Evolutionary conservation across 495 filamentous ascomycete species (phyloP), one percentile per base, ranked within the genome.

Genomic region (Aspergillus funiculosus): DNA sequence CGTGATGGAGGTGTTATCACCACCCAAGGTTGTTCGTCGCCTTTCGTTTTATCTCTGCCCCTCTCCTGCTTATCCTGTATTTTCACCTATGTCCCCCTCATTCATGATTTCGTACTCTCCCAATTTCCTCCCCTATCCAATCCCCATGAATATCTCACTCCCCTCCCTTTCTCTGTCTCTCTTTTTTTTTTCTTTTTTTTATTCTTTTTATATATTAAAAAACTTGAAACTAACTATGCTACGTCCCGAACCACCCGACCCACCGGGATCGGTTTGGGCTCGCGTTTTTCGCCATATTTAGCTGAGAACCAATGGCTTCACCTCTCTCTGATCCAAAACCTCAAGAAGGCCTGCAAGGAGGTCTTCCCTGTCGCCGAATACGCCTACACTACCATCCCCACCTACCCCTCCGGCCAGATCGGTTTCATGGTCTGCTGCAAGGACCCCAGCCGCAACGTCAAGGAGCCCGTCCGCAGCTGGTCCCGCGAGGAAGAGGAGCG

Each of bases 361-460:
- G 86, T 99, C 68, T 99, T 99, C 82, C 90, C 94, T 38, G 83
- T 84, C 46, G 94, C 83, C 64, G 94, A 97, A 72, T 99, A 97
- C 77, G 94, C 87, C 52, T 99, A 95, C 81, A 97, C 94, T 56
- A 96, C 91, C 59, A 99, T 97, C 72, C 94, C 94, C 45, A 99
- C 94, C 60, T 99, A 99, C 77, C 94, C 94, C 46, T 92, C 87
- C 46, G 94, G 94, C 66, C 91, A 96, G 76, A 99, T 99, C 62
- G 94, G 94, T 66, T 99, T 97, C 82, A 95, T 97, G 89, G 87
- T 99, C 53, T 97, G 92, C 82, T 86, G 76, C 81, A 97, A 97
- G 80, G 92, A 97, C 61, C 74, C 80, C 54, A 77, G 63, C 53
- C 80, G 83, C 61, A 80, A 99, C 70, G 79, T 97, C 46, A 83